A percentile compares a stretch with the other conserved stretches of the same genome.
Conservation (phyloP, 2,329 filamentous ascomycete species). For the Talaromyces pinophilus region DNA sequence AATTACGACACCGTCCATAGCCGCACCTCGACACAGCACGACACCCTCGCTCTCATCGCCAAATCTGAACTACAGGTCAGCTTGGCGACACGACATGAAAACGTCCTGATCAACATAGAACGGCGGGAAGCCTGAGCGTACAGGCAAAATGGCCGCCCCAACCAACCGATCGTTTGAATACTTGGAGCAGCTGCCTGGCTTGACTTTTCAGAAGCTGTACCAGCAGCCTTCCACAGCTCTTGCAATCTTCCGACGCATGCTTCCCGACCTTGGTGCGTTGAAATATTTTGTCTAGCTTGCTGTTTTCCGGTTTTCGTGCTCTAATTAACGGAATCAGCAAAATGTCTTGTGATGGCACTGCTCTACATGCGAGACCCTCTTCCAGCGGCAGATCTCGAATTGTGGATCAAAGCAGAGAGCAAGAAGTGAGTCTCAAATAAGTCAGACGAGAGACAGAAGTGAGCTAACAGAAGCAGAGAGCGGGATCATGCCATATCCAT, state of each 20-base stretch:
- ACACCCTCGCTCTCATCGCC: background rate
- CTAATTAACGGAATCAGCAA: conserved; percentile 58
- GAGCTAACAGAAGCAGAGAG: conserved; percentile 53
- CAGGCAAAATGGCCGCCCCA: conserved; percentile 55
- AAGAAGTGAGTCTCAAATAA: conserved; percentile 48
- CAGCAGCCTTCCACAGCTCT: conserved; percentile 93
- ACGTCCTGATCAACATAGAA: conserved; percentile 30
- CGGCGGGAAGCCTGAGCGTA: conserved; percentile 25
- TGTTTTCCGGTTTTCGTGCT: background rate
- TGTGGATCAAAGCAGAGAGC: conserved; percentile 75
- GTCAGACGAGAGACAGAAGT: background rate
- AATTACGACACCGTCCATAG: conserved; percentile 8
- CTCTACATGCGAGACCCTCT: conserved; percentile 86
- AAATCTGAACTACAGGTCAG: background rate
- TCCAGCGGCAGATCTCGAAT: conserved; percentile 75
- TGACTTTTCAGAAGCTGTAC: conserved; percentile 88
- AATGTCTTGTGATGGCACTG: conserved; percentile 93
- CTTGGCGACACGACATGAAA: conserved; percentile 29
- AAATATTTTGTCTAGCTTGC: background rate
- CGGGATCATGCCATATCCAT: conserved; percentile 82
- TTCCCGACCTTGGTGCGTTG: conserved; percentile 77
- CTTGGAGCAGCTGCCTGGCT: conserved; percentile 85
- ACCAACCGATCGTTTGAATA: conserved; percentile 75
- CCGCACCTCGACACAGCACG: background rate
- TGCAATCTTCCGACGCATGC: conserved; percentile 95